Conservation (phyloP, 2,329 filamentous ascomycete genomes). For the Paraconiothyrium brasiliense region DNA sequence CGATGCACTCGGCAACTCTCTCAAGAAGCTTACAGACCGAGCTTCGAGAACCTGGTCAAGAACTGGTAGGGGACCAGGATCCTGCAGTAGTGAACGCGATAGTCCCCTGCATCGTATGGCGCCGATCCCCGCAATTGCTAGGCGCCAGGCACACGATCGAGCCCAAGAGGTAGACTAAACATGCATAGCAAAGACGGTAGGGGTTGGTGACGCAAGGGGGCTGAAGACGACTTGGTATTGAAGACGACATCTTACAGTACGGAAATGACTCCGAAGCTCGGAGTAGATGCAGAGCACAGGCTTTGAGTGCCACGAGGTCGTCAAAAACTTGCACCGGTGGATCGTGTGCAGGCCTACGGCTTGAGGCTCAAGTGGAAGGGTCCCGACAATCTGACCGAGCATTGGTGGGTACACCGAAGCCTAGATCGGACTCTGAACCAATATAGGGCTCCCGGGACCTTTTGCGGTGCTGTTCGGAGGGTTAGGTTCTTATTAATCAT, state of each 20-base stretch:
- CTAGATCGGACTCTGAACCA: background rate
- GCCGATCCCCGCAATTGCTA: constrained; percentile 7
- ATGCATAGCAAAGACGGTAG: background rate
- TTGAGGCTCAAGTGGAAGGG: constrained; percentile 13
- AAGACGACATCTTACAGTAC: background rate
- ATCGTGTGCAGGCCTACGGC: background rate
- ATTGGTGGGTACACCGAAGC: background rate
- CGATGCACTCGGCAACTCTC: background rate
- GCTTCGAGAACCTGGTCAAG: background rate
- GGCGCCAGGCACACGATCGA: constrained; percentile 9
- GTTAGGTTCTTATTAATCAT: background rate
- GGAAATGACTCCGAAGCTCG: constrained; percentile 1
- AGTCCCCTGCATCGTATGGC: constrained; percentile 20
- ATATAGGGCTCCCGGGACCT: too few species aligned
- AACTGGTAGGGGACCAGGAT: constrained; percentile 5
- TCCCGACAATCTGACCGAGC: constrained; percentile 14
- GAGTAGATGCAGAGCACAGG: constrained; percentile 4
- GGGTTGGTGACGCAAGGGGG: background rate
- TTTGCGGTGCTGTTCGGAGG: background rate
- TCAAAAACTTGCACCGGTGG: background rate
- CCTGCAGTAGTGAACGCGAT: constrained; percentile 15
- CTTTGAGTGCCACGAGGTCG: constrained; percentile 3
- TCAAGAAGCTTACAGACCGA: constrained; percentile 3
- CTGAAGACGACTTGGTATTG: background rate
- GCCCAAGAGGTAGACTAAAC: background rate